These are phyloP conservation scores for Trapa bicornis DNA, from an alignment of 345 rosid species.

Conservation along the genomic window DNA sequence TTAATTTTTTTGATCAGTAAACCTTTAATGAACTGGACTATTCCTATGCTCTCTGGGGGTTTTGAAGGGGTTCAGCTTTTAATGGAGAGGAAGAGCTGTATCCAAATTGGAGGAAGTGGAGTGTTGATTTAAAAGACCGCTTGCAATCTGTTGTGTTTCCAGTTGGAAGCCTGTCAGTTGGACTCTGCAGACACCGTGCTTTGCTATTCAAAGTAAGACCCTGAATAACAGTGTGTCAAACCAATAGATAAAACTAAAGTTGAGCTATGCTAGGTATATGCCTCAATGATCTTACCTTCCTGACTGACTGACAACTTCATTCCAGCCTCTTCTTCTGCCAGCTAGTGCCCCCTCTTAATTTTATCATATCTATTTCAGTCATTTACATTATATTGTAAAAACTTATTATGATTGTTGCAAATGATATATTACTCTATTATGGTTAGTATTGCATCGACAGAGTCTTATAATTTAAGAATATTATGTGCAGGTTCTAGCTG, in stretches of 20 bases:
- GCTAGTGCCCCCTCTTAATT: not conserved
- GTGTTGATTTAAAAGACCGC: constrained; percentile 62
- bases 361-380: not conserved
- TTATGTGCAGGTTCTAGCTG: constrained; percentile 70
- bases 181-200: constrained; percentile 97
- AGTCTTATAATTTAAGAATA: not conserved
- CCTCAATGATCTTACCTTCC: not conserved
- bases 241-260: not conserved
- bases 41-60: constrained; percentile 16
- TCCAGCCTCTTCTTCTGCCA: not conserved
- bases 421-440: not conserved
- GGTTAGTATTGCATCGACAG: not conserved
- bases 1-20: constrained; percentile 1
- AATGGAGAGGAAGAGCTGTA: constrained; percentile 56
- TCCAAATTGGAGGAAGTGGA: constrained; percentile 71
- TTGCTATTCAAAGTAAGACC: constrained; percentile 81
- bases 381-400: not conserved
- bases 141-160: constrained; percentile 81
- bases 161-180: constrained; percentile 79
- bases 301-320: not conserved
- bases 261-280: not conserved
- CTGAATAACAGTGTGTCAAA: constrained; percentile 6
- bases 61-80: constrained; percentile 57
- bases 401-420: not conserved
- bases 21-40: constrained; percentile 4